Evolutionary conservation across 176 grass and related monocot species (phyloP), one percentile per base, ranked within the genome.

Genomic region (Avena sativa): DNA sequence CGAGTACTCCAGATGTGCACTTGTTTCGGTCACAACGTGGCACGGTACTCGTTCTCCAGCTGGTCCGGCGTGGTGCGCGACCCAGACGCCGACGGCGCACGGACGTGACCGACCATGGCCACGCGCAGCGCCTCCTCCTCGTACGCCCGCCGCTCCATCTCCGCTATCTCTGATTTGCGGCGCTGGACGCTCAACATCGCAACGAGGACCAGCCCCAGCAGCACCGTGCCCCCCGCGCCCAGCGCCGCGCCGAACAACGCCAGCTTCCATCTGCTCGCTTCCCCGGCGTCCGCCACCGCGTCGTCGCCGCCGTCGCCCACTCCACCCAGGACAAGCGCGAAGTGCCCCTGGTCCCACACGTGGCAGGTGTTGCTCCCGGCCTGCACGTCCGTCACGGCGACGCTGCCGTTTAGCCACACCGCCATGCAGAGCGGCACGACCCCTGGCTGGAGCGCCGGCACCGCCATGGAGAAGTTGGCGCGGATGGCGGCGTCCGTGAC

Each of bases 81-180:
- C 61, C 84, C 85, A 19, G 84, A 82, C 15, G 93, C 96, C 12
- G 92, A 90, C 20, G 94, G 97, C n/a, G 97, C 94, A 64, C 97
- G 85, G 63, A 98, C 89, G 60, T 98, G 97, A 0, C 97, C 97
- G 65, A 98, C 97, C 90, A 96, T 98, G 81, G 94, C 95, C 84
- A 98, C 79, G 78, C 84, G 89, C 82, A 98, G 71, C 57, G 94
- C 92, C 81, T 96, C 97, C 68, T 94, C 96, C 91, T 96, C 97
- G 84, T 98, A 96, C 51, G 92, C 92, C 52, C 90, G 91, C 74
- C 87, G 81, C 79, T 94, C 97, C 97, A 98, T 91, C 53, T 94
- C 96, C 44, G 75, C 96, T 79, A 92, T 71, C 80, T 83, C 83
- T 30, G 84, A 79, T 87, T 78, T 94, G 80, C 85, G 90, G 44